These are phyloP conservation scores for Leccinum truebloodii DNA, from an alignment of 768 basidiomycete species.

Conservation along the genomic window DNA sequence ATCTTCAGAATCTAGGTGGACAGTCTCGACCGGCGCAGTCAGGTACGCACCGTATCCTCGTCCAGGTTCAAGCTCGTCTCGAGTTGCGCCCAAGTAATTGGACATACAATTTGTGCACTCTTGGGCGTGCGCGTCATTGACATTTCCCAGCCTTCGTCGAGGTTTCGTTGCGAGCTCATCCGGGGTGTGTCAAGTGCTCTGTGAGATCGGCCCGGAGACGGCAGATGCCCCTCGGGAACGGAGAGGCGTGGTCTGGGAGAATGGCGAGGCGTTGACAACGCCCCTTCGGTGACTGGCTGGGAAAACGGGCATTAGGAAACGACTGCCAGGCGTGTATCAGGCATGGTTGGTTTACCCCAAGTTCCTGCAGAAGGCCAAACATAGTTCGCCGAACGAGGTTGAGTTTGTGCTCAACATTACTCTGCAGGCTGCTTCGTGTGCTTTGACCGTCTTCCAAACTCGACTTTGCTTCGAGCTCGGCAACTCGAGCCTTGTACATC, in stretches of 20 bases:
- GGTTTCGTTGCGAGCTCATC: neutral
- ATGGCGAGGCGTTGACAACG: conserved; percentile 7
- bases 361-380: conserved; percentile 43
- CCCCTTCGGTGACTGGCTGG: conserved; percentile 24
- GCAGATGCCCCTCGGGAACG: neutral
- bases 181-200: conserved; percentile 10
- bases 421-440: conserved; percentile 35
- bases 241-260: conserved; percentile 12
- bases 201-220: conserved; percentile 11
- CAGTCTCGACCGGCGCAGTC: neutral
- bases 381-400: conserved; percentile 42
- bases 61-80: conserved; percentile 33
- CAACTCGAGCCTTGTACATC: conserved; percentile 28
- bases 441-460: conserved; percentile 28
- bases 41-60: conserved; percentile 42
- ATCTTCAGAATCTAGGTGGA: neutral
- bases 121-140: conserved; percentile 42
- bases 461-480: conserved; percentile 38
- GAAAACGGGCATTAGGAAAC: conserved; percentile 7
- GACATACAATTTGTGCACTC: conserved; percentile 33
- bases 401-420: conserved; percentile 33
- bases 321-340: neutral
- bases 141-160: conserved; percentile 39
- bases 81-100: conserved; percentile 31
- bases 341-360: conserved; percentile 32